Evolutionary conservation across 1,284 basidiomycete genomes (phyloP).

Genomic region (Athelia sp.): DNA sequence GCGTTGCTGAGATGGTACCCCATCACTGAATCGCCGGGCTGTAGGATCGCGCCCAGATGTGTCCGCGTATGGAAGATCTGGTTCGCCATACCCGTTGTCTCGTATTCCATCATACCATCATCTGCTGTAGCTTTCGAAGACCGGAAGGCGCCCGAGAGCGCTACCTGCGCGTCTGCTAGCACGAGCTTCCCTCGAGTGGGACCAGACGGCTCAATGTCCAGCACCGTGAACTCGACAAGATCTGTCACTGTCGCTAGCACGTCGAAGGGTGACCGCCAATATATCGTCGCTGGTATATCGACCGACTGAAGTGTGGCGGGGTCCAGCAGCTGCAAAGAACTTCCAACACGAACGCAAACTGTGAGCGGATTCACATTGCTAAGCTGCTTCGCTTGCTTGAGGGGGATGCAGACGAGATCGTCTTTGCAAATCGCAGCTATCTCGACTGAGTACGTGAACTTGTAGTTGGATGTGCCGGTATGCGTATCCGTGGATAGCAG

Average conservation of each 20-base stretch:
- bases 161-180: constrained; percentile 93
- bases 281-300: constrained; percentile 79
- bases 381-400: constrained; percentile 75
- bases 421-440: constrained; percentile 98
- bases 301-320: constrained; percentile 81
- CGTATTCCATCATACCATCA: constrained; percentile 53
- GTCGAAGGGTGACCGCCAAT: constrained; percentile 90
- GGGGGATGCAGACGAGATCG: constrained; percentile 89
- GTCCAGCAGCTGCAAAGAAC: constrained; percentile 89
- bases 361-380: constrained; percentile 88
- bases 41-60: constrained; percentile 91
- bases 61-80: constrained; percentile 96
- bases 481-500: constrained; percentile 93
- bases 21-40: constrained; percentile 91
- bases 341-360: constrained; percentile 88
- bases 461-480: constrained; percentile 91
- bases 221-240: constrained; percentile 91
- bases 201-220: constrained; percentile 88
- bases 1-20: constrained; percentile 87
- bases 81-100: constrained; percentile 47
- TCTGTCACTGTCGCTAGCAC: constrained; percentile 80
- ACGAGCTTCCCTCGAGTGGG: constrained; percentile 71
- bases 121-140: constrained; percentile 45
- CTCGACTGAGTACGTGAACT: constrained; percentile 97
- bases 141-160: constrained; percentile 75